A percentile compares a stretch with the other conserved stretches of the same genome.
phyloP scores from a whole-genome alignment of 78 protist genomes.

The Emiliania huxleyi region DNA sequence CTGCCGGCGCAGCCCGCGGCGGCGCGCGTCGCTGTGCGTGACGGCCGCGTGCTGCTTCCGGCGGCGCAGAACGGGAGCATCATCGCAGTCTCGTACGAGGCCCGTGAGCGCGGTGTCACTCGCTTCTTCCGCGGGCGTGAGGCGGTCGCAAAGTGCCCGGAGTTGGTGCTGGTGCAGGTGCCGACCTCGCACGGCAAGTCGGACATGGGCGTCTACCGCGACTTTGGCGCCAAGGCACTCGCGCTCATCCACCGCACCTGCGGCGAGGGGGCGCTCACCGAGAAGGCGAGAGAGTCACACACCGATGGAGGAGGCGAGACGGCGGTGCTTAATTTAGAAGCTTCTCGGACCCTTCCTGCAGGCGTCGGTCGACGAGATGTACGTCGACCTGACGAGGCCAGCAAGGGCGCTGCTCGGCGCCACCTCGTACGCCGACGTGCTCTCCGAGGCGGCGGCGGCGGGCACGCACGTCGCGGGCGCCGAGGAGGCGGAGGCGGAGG shows the following conservation, averaged over 20 bases:
- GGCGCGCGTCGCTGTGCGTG: neutral
- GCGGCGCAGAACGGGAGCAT: conserved; percentile 2
- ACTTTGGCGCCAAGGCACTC: neutral
- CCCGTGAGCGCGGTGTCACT: conserved; percentile 36
- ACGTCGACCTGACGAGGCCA: neutral
- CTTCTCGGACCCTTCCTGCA: no score
- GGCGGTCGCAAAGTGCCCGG: neutral
- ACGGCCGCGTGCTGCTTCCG: neutral
- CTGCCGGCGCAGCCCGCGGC: neutral
- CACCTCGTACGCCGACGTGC: neutral
- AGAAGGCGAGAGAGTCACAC: no score
- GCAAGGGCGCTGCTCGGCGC: neutral
- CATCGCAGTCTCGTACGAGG: conserved; percentile 45
- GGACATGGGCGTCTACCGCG: conserved; percentile 23
- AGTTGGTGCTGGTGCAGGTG: conserved; percentile 20
- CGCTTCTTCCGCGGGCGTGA: conserved; percentile 27
- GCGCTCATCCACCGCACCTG: neutral
- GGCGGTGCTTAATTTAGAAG: no score
- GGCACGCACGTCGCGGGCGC: conserved; percentile 15
- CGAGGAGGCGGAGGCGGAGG: neutral
- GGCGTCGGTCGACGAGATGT: conserved; percentile 49
- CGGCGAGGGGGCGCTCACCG: neutral
- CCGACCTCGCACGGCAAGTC: conserved; percentile 24
- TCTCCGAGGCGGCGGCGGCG: neutral
- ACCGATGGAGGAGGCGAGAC: no score